Conservation (phyloP, 129 eudicot species). For the Artemisia argyi region DNA sequence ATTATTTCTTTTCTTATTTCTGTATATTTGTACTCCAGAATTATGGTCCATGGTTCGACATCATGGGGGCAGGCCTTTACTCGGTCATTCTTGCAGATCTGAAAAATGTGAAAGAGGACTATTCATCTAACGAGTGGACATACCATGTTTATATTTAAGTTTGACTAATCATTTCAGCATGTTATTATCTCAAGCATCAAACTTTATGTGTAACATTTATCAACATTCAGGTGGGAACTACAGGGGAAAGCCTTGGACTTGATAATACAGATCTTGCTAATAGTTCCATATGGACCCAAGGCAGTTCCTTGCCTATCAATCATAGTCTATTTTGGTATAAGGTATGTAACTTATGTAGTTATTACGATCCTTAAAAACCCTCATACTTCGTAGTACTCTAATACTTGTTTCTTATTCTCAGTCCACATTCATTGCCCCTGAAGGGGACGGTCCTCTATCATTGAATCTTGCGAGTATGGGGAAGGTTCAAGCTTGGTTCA, state of each 20-base stretch:
- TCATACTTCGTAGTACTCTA: background rate
- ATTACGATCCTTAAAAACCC: too few species aligned
- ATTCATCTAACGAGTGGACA: constrained; percentile 68
- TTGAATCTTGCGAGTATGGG: constrained; percentile 79
- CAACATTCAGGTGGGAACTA: constrained; percentile 63
- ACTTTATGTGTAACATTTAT: constrained; percentile 4
- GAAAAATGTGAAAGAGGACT: constrained; percentile 36
- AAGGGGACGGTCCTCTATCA: constrained; percentile 64
- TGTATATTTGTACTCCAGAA: constrained; percentile 45
- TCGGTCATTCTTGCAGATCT: constrained; percentile 54
- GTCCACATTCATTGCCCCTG: constrained; percentile 65
- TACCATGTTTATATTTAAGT: constrained; percentile 53
- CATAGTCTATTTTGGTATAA: constrained; percentile 77
- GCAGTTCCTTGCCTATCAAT: constrained; percentile 41
- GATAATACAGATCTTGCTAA: constrained; percentile 55
- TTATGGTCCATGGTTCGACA: constrained; percentile 89
- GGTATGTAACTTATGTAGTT: constrained; percentile 35
- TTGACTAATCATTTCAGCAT: background rate
- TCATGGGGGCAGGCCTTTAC: constrained; percentile 65
- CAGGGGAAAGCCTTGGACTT: constrained; percentile 77
- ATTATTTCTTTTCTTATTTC: background rate
- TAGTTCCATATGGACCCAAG: constrained; percentile 68
- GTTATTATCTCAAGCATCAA: constrained; percentile 3
- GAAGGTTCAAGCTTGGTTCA: constrained; percentile 79
- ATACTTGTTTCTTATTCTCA: constrained; percentile 26